Percentiles rank a stretch among this genome's conserved stretches.
Conservation (phyloP, 140 eudicot genomes). For the Flaveria floridana region DNA sequence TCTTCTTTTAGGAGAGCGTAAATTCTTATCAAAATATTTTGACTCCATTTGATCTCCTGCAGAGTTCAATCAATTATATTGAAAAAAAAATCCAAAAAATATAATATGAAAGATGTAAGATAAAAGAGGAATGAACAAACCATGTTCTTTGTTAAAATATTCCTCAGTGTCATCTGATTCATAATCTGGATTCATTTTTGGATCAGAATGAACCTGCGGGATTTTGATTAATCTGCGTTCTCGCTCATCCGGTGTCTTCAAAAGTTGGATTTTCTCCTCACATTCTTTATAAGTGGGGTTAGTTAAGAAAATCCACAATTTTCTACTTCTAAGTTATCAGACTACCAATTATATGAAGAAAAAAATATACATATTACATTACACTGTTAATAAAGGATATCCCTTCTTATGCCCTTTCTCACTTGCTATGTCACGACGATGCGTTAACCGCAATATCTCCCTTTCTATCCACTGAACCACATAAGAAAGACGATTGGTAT, state of each 20-base stretch:
- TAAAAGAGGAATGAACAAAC: slow-evolving; percentile 37
- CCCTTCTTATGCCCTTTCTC: slow-evolving; percentile 76
- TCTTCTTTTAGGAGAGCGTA: slow-evolving; percentile 40
- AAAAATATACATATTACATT: slow-evolving; percentile 5
- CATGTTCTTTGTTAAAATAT: slow-evolving; percentile 52
- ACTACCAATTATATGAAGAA: not conserved
- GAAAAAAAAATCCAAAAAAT: not conserved
- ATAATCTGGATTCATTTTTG: slow-evolving; percentile 81
- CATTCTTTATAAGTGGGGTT: slow-evolving; percentile 75
- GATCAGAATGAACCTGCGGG: slow-evolving; percentile 77
- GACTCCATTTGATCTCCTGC: slow-evolving; percentile 56
- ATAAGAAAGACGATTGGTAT: slow-evolving; percentile 17
- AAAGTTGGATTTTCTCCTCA: slow-evolving; percentile 64
- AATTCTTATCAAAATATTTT: slow-evolving; percentile 38
- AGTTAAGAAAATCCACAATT: slow-evolving; percentile 49
- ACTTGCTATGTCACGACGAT: slow-evolving; percentile 70
- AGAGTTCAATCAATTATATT: slow-evolving; percentile 14
- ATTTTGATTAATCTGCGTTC: slow-evolving; percentile 59
- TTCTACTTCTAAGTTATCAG: slow-evolving; percentile 16
- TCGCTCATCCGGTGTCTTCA: slow-evolving; percentile 83
- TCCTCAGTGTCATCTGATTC: slow-evolving; percentile 72
- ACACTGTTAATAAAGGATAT: slow-evolving; percentile 63
- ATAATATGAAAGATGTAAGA: not conserved
- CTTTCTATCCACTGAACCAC: slow-evolving; percentile 59
- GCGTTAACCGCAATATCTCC: slow-evolving; percentile 69